These are phyloP conservation scores for Oenanthe javanica DNA, from an alignment of 140 eudicot species.

Conservation along the genomic window DNA sequence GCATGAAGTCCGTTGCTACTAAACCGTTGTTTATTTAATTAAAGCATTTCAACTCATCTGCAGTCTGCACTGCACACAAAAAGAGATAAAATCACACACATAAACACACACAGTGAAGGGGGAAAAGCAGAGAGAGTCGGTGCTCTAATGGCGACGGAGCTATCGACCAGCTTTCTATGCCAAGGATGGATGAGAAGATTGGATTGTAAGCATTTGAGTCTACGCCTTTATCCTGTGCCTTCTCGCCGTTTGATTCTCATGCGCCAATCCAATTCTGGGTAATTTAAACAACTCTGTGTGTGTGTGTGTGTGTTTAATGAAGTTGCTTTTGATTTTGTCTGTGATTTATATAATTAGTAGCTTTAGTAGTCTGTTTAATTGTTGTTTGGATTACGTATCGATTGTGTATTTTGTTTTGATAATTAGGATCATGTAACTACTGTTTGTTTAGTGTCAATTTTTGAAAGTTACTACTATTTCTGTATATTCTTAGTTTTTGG, in stretches of 20 bases:
- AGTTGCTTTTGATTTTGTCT: too few relatives aligned
- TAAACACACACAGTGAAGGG: neutral
- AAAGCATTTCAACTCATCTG: neutral
- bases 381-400: neutral
- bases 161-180: conserved; percentile 46
- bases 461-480: too few relatives aligned
- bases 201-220: conserved; percentile 29
- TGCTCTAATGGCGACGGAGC: conserved; percentile 54
- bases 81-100: neutral
- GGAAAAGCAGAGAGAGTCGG: neutral
- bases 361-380: neutral
- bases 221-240: conserved; percentile 30
- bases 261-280: conserved; percentile 71
- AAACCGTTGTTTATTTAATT: neutral
- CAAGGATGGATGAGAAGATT: conserved; percentile 31
- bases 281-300: neutral
- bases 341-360: neutral
- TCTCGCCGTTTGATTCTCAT: conserved; percentile 40
- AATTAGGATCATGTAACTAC: too few relatives aligned
- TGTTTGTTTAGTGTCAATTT: too few relatives aligned
- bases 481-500: neutral
- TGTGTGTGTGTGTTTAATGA: neutral
- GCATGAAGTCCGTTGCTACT: neutral
- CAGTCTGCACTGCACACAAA: neutral
- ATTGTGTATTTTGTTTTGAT: neutral